phyloP scores from a whole-genome alignment of 2,329 filamentous ascomycete species.

The Aspergillus latus region DNA sequence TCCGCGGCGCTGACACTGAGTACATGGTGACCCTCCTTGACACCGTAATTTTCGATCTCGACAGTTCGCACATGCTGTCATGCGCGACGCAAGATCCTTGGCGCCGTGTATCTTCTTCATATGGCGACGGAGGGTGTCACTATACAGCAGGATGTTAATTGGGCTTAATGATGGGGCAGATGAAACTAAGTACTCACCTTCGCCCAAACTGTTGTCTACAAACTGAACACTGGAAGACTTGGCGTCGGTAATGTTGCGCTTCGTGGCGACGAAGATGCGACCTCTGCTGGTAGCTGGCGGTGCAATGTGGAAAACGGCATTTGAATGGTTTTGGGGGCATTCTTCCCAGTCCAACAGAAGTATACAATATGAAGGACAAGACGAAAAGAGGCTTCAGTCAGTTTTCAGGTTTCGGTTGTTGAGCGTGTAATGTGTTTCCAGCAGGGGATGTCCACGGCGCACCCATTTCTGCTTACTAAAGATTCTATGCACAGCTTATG shows the following conservation, averaged over 20 bases:
- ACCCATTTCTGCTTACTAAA: no score
- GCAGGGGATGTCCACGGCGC: no score
- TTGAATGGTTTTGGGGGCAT: neutral
- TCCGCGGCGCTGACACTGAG: conserved; percentile 18
- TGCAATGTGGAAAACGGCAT: conserved; percentile 21
- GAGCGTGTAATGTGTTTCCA: no score
- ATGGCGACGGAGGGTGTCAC: conserved; percentile 32
- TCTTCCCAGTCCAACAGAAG: no score
- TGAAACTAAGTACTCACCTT: conserved; percentile 16
- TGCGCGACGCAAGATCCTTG: conserved; percentile 12
- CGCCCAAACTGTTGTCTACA: conserved; percentile 21
- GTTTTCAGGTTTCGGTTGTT: no score
- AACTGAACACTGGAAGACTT: conserved; percentile 15
- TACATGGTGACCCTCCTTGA: conserved; percentile 22
- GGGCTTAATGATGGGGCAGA: neutral
- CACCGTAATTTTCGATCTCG: conserved; percentile 22
- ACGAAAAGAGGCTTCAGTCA: no score
- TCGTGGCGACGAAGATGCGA: conserved; percentile 28
- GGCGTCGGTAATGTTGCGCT: conserved; percentile 18
- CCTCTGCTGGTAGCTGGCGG: conserved; percentile 26
- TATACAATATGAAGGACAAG: no score
- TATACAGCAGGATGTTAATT: conserved; percentile 2
- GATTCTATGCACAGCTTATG: no score
- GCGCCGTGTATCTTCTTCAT: conserved; percentile 18
- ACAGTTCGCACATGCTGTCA: conserved; percentile 23